Evolutionary conservation across 768 basidiomycete genomes (phyloP).

Genomic region (Podaxis sp.): DNA sequence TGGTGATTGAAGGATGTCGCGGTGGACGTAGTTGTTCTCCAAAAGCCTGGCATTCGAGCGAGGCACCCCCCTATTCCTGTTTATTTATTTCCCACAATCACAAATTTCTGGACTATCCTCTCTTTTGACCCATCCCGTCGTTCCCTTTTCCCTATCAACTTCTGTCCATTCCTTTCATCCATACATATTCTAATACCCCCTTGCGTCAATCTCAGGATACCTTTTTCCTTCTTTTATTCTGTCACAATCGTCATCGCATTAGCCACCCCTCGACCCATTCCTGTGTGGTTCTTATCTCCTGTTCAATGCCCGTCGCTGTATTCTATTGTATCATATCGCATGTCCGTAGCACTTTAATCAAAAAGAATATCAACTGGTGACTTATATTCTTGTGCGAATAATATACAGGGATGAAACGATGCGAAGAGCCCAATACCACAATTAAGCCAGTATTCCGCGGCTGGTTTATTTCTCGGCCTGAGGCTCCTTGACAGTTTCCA

Average conservation of each 20-base stretch:
- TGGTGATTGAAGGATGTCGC: background rate
- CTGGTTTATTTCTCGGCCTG: slow-evolving; percentile 5
- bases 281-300: background rate
- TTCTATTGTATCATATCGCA: slow-evolving; percentile 13
- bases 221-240: background rate
- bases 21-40: background rate
- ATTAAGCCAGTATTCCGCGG: no score
- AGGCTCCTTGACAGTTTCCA: background rate
- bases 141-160: background rate
- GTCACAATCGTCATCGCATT: background rate
- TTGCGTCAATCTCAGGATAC: slow-evolving; percentile 4
- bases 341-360: slow-evolving; percentile 6
- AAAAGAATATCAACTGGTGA: background rate
- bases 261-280: background rate
- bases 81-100: background rate
- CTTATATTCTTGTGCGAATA: background rate
- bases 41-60: slow-evolving; percentile 4
- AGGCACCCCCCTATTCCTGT: background rate
- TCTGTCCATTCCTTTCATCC: background rate
- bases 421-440: no score
- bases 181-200: slow-evolving; percentile 6
- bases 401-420: background rate
- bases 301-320: background rate
- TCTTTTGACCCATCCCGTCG: background rate
- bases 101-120: background rate